Conservation (phyloP, 2,329 filamentous ascomycete species). For the Neofusicoccum umdonicola region DNA sequence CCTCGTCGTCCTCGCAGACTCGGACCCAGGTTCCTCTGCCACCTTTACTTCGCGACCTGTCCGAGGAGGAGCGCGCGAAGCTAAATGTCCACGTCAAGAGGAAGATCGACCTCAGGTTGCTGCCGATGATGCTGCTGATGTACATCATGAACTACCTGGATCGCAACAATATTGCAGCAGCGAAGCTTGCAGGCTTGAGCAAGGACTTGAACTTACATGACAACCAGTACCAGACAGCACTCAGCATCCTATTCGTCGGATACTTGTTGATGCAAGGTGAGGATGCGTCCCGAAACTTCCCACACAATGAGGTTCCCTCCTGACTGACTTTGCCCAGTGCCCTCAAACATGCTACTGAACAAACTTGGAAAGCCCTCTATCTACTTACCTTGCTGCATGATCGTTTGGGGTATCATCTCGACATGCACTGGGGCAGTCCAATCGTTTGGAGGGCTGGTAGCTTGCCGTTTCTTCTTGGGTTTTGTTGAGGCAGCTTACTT, state of each 20-base stretch:
- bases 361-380: slow-evolving; percentile 15
- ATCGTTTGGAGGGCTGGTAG: neutral
- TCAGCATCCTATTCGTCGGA: slow-evolving; percentile 26
- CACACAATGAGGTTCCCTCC: neutral
- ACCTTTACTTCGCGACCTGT: neutral
- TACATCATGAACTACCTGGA: slow-evolving; percentile 67
- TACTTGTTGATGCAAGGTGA: slow-evolving; percentile 22
- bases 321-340: neutral
- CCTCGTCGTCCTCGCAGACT: neutral
- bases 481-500: slow-evolving; percentile 15
- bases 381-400: slow-evolving; percentile 15
- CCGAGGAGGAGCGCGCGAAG: neutral
- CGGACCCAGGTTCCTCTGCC: neutral
- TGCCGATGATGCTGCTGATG: slow-evolving; percentile 69
- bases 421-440: slow-evolving; percentile 10
- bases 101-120: slow-evolving; percentile 61
- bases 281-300: neutral
- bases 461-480: slow-evolving; percentile 15
- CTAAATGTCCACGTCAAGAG: neutral
- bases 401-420: slow-evolving; percentile 15
- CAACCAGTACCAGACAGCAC: slow-evolving; percentile 34
- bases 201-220: slow-evolving; percentile 30
- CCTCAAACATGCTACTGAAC: slow-evolving; percentile 16
- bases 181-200: slow-evolving; percentile 32
- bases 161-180: slow-evolving; percentile 33